phyloP scores from a whole-genome alignment of 345 rosid genomes.

The Bruguiera sexangula region DNA sequence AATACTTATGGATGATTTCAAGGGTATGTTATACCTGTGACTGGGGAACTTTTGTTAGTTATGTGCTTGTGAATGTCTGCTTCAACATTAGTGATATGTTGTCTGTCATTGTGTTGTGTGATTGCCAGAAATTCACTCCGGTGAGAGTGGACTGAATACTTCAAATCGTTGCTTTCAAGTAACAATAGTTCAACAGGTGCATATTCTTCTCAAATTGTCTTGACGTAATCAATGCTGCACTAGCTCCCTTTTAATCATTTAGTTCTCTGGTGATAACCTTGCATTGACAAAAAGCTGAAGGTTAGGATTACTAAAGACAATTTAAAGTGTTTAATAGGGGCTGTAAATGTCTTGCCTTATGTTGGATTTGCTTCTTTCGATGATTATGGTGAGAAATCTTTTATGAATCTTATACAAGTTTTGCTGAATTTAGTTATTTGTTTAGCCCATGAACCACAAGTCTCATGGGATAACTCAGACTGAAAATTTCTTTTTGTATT shows the following conservation, averaged over 20 bases:
- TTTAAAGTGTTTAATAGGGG: too few species aligned
- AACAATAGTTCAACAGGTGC: slow-evolving; percentile 73
- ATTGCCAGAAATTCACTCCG: slow-evolving; percentile 67
- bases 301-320: too few species aligned
- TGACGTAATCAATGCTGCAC: not conserved
- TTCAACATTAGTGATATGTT: not conserved
- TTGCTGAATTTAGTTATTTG: too few species aligned
- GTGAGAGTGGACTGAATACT: slow-evolving; percentile 91
- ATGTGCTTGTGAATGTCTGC: too few species aligned
- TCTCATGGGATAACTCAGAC: too few species aligned
- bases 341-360: too few species aligned
- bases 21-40: slow-evolving; percentile 41
- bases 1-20: slow-evolving; percentile 94
- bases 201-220: not conserved
- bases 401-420: too few species aligned
- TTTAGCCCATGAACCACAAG: too few species aligned
- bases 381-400: too few species aligned
- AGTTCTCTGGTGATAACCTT: not conserved
- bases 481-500: too few species aligned
- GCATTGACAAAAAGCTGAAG: not conserved
- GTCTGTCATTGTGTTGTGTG: slow-evolving; percentile 10
- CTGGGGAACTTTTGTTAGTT: too few species aligned
- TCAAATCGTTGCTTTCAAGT: slow-evolving; percentile 84
- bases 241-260: not conserved
- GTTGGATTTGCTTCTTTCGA: too few species aligned